Percentiles rank a stretch among this genome's conserved stretches.
Conservation (phyloP, 192 early-diverging fungal genomes). For the Coemansia furcata region DNA sequence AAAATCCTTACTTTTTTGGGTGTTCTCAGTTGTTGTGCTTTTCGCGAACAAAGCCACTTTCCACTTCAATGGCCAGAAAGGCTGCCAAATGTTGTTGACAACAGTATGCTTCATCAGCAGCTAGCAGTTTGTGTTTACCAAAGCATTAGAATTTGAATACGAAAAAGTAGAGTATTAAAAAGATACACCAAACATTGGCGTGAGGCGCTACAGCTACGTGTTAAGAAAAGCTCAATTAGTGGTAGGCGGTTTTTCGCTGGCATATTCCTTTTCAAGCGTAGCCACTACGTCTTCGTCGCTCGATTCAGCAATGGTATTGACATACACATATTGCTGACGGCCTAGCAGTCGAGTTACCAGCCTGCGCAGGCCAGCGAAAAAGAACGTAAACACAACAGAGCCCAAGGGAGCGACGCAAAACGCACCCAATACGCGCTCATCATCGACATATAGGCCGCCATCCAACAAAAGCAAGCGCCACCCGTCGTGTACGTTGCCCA, state of each 20-base stretch:
- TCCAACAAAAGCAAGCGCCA: constrained; percentile 48
- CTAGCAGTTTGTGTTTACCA: background rate
- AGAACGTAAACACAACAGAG: constrained; percentile 44
- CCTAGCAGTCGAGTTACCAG: constrained; percentile 23
- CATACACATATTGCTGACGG: constrained; percentile 27
- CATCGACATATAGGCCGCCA: constrained; percentile 52
- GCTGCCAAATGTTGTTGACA: background rate
- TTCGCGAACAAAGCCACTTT: background rate
- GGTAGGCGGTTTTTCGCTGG: background rate
- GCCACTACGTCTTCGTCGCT: background rate
- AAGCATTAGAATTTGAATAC: background rate
- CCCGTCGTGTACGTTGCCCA: constrained; percentile 52
- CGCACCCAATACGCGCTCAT: constrained; percentile 58
- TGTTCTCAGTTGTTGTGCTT: background rate
- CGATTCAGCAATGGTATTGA: constrained; percentile 11
- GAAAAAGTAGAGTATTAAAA: background rate
- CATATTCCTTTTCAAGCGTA: background rate
- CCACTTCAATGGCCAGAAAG: background rate
- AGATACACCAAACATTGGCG: background rate
- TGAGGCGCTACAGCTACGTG: background rate
- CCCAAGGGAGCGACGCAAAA: constrained; percentile 56
- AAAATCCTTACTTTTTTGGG: background rate
- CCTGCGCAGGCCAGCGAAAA: constrained; percentile 41
- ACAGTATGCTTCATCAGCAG: no score
- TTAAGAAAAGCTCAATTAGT: background rate